Conservation (phyloP, 306 rosid species). For the Cucurbita maxima region DNA sequence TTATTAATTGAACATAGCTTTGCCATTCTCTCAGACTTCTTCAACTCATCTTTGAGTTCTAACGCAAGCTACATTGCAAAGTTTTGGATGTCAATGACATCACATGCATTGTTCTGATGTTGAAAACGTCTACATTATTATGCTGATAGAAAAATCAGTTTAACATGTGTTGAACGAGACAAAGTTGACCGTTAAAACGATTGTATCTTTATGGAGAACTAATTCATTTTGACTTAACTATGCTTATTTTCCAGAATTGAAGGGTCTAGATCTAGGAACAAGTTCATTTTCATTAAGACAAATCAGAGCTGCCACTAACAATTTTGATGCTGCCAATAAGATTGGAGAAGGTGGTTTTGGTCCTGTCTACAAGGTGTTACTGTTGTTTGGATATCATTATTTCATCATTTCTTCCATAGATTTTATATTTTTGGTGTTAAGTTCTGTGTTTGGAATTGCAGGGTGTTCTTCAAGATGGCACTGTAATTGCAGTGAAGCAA, state of each 20-base stretch:
- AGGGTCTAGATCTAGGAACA: not conserved
- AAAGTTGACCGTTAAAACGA: not conserved
- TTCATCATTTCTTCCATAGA: not conserved
- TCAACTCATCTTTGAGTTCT: not conserved
- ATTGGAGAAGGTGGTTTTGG: constrained; percentile 62
- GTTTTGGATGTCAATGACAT: not conserved
- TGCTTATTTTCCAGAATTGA: not conserved
- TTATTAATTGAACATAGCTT: not conserved
- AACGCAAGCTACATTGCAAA: not conserved
- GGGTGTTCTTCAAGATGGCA: constrained; percentile 27
- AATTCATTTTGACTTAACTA: not conserved
- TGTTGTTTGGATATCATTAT: not conserved
- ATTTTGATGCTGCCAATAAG: constrained; percentile 15
- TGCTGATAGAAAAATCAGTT: not conserved
- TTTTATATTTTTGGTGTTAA: not conserved
- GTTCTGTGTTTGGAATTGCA: constrained; percentile 9
- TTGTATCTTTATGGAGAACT: not conserved
- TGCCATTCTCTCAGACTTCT: not conserved
- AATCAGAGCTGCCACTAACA: constrained; percentile 26
- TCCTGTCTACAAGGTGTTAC: constrained; percentile 38
- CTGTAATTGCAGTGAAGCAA: constrained; percentile 28
- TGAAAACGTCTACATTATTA: not conserved
- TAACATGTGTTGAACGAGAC: not conserved
- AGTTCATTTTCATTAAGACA: constrained; percentile 22
- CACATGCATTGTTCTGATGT: not conserved